phyloP scores from a whole-genome alignment of 257 asterid genomes.

The Cinchona pubescens region DNA sequence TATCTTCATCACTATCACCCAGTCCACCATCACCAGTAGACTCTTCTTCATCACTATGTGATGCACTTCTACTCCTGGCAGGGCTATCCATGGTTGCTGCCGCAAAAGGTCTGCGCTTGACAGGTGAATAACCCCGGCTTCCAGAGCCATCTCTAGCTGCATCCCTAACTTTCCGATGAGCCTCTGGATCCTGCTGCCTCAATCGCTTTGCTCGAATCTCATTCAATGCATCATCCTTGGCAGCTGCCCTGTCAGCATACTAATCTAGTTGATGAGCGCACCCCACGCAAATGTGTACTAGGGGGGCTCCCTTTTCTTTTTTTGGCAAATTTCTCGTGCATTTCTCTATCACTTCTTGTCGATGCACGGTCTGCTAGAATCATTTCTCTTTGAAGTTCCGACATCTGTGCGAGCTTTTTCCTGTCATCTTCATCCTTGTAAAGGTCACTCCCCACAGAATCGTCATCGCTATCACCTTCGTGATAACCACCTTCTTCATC shows the following conservation, averaged over 20 bases:
- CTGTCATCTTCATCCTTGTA: conserved; percentile 88
- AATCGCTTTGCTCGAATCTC: conserved; percentile 63
- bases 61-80: conserved; percentile 67
- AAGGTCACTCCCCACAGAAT: conserved; percentile 93
- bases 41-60: conserved; percentile 72
- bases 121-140: conserved; percentile 66
- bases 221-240: conserved; percentile 61
- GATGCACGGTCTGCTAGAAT: conserved; percentile 83
- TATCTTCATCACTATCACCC: conserved; percentile 92
- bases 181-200: conserved; percentile 47
- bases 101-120: conserved; percentile 67
- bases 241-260: conserved; percentile 85
- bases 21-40: conserved; percentile 82
- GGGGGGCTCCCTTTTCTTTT: conserved; percentile 69
- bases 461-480: conserved; percentile 80
- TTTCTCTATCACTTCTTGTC: conserved; percentile 73
- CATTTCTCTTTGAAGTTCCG: conserved; percentile 89
- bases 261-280: conserved; percentile 62
- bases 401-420: conserved; percentile 74
- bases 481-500: conserved; percentile 46
- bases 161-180: conserved; percentile 47
- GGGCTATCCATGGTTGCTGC: conserved; percentile 68
- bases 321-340: conserved; percentile 59
- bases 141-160: conserved; percentile 68
- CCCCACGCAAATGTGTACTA: conserved; percentile 62